Evolutionary conservation across 1,284 basidiomycete species (phyloP).

Genomic region (Sporisorium scitamineum): DNA sequence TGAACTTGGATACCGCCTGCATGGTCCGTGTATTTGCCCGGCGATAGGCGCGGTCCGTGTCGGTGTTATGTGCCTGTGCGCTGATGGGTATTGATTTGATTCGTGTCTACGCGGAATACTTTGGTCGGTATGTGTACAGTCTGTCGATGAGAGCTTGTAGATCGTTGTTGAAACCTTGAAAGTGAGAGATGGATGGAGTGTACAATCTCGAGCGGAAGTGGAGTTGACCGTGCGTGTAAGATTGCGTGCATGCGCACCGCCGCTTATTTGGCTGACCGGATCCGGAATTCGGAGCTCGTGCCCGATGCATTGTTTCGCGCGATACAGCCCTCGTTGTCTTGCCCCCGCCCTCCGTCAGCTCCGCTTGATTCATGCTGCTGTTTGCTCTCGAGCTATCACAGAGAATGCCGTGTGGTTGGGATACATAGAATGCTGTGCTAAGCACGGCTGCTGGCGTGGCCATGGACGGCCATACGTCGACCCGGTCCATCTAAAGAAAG

Average conservation of each 20-base stretch:
- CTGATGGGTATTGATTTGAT: not conserved
- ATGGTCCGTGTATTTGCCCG: slow-evolving; percentile 70
- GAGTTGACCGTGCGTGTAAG: slow-evolving; percentile 21
- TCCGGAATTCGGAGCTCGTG: slow-evolving; percentile 29
- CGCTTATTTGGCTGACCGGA: slow-evolving; percentile 15
- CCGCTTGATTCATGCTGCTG: not conserved
- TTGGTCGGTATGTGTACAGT: not conserved
- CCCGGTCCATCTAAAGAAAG: too few relatives aligned
- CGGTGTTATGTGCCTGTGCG: not conserved
- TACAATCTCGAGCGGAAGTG: slow-evolving; percentile 14
- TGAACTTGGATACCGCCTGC: slow-evolving; percentile 87
- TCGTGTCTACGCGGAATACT: not conserved
- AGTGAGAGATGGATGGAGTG: slow-evolving; percentile 9
- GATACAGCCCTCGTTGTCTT: slow-evolving; percentile 1
- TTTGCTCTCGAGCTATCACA: too few relatives aligned
- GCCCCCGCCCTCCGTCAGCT: too few relatives aligned
- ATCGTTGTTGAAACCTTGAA: too few relatives aligned
- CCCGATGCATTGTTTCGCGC: slow-evolving; percentile 9
- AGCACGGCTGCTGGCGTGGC: too few relatives aligned
- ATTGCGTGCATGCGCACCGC: slow-evolving; percentile 27
- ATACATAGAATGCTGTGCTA: too few relatives aligned
- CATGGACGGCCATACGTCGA: too few relatives aligned
- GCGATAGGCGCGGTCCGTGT: not conserved
- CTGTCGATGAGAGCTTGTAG: not conserved
- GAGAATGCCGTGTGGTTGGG: too few relatives aligned